A percentile compares a stretch with the other conserved stretches of the same genome.
Conservation (phyloP, 176 grass and related monocot species). For the Oryza australiensis region DNA sequence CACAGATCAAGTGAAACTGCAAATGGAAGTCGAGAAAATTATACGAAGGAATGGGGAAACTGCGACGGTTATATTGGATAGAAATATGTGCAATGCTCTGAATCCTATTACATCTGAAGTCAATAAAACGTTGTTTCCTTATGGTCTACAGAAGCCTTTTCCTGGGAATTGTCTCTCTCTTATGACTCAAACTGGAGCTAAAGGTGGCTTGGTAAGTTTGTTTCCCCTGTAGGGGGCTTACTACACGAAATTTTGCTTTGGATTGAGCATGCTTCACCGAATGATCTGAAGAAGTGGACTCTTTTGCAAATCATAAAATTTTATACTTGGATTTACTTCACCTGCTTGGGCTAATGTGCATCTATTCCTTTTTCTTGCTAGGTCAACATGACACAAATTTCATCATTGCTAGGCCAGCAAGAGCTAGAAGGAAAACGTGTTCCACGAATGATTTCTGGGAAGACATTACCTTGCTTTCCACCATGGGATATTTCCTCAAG, state of each 20-base stretch:
- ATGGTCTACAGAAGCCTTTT: slow-evolving; percentile 75
- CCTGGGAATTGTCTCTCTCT: slow-evolving; percentile 87
- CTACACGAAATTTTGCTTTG: neutral
- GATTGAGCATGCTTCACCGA: slow-evolving; percentile 7
- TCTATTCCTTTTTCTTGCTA: slow-evolving; percentile 33
- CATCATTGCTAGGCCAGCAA: slow-evolving; percentile 92
- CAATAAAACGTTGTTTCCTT: slow-evolving; percentile 64
- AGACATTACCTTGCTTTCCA: slow-evolving; percentile 88
- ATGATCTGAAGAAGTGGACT: neutral
- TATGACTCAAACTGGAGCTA: slow-evolving; percentile 93
- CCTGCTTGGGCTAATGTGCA: slow-evolving; percentile 22
- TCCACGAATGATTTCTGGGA: slow-evolving; percentile 91
- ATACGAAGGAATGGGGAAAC: slow-evolving; percentile 64
- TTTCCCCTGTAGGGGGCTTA: neutral
- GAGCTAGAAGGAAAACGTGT: slow-evolving; percentile 92
- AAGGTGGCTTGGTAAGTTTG: slow-evolving; percentile 69
- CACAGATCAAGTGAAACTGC: slow-evolving; percentile 57
- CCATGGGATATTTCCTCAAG: slow-evolving; percentile 81
- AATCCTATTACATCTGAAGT: slow-evolving; percentile 51
- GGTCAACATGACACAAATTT: slow-evolving; percentile 98
- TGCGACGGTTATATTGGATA: slow-evolving; percentile 65
- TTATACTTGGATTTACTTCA: neutral
- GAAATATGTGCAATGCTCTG: slow-evolving; percentile 55
- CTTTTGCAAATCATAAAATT: neutral
- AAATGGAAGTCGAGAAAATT: slow-evolving; percentile 71